phyloP scores from a whole-genome alignment of 116 monocot genomes.

The Posidonia oceanica region DNA sequence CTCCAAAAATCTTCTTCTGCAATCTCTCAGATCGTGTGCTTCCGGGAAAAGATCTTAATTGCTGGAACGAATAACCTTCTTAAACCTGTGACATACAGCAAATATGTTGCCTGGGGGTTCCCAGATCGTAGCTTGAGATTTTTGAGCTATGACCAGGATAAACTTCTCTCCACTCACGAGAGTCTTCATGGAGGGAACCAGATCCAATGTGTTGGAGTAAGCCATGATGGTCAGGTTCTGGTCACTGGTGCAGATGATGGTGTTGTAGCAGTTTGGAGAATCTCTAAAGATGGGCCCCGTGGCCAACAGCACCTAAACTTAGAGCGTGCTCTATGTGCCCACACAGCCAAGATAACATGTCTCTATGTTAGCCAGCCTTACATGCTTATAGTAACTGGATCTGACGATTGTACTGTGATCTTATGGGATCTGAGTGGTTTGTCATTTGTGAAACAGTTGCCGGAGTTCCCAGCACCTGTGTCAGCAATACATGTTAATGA shows the following conservation, averaged over 20 bases:
- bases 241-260: conserved; percentile 93
- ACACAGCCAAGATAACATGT: conserved; percentile 76
- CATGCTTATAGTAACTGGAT: conserved; percentile 69
- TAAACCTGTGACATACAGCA: conserved; percentile 66
- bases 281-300: conserved; percentile 33
- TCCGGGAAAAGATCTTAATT: conserved; percentile 70
- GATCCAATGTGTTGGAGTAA: conserved; percentile 80
- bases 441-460: conserved; percentile 82
- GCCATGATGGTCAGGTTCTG: conserved; percentile 76
- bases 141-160: conserved; percentile 86
- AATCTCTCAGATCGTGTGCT: conserved; percentile 66
- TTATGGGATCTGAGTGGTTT: conserved; percentile 79
- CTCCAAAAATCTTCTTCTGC: conserved; percentile 47
- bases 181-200: conserved; percentile 91
- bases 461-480: conserved; percentile 67
- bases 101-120: conserved; percentile 95
- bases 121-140: conserved; percentile 90
- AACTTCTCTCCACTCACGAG: conserved; percentile 80
- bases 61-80: conserved; percentile 56
- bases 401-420: conserved; percentile 85
- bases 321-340: conserved; percentile 66
- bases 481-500: conserved; percentile 85
- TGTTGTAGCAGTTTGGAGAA: conserved; percentile 74
- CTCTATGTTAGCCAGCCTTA: conserved; percentile 90
- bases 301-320: conserved; percentile 29